Evolutionary conservation across 1,139 yeast genomes (phyloP).

Genomic region (Arxiozyma heterogenica): DNA sequence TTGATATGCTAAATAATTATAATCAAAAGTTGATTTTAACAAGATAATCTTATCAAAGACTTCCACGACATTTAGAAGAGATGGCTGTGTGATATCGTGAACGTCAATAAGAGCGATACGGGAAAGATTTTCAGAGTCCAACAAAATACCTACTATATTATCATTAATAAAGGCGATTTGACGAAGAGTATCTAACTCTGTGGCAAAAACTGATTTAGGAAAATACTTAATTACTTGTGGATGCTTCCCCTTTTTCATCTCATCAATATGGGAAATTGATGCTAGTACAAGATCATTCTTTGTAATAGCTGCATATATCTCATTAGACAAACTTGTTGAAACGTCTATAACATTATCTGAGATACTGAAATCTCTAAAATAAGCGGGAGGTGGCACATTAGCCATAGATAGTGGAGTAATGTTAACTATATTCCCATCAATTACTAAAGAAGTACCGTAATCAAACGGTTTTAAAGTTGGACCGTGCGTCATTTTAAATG

Average conservation of each 20-base stretch:
- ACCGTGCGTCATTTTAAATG: constrained; percentile 58
- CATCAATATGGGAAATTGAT: constrained; percentile 32
- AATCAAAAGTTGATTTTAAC: constrained; percentile 49
- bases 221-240: constrained; percentile 40
- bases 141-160: constrained; percentile 44
- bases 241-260: constrained; percentile 36
- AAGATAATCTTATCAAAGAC: constrained; percentile 45
- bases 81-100: constrained; percentile 36
- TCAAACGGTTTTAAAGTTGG: constrained; percentile 62
- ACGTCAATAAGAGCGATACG: constrained; percentile 44
- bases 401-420: constrained; percentile 80
- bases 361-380: constrained; percentile 56
- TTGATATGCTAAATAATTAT: constrained; percentile 46
- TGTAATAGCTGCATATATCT: constrained; percentile 48
- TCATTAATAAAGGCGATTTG: constrained; percentile 56
- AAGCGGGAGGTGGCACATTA: constrained; percentile 91
- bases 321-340: constrained; percentile 56
- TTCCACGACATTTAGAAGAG: constrained; percentile 36
- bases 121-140: constrained; percentile 44
- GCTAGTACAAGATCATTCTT: constrained; percentile 38
- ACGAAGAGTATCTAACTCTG: constrained; percentile 42
- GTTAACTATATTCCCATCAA: constrained; percentile 67
- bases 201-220: constrained; percentile 33
- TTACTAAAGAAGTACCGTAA: constrained; percentile 67
- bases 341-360: constrained; percentile 50